A percentile compares a stretch with the other conserved stretches of the same genome.
Conservation (phyloP, 1,284 basidiomycete species). For the Phylloboletellus chloephorus region DNA sequence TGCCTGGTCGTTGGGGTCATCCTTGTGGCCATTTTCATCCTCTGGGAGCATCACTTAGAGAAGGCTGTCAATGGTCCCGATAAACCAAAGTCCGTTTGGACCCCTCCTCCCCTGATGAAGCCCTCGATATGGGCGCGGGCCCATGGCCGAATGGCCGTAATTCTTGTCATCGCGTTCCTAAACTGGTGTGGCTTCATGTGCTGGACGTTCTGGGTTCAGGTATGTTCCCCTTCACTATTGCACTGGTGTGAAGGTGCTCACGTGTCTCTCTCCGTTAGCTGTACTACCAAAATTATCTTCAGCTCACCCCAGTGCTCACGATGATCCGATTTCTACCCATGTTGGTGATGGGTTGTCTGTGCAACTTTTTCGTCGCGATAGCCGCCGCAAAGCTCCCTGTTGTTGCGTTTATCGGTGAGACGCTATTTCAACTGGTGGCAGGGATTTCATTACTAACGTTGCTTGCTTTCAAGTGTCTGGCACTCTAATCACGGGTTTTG, state of each 20-base stretch:
- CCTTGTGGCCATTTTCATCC: conserved; percentile 48
- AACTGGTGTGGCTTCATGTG: conserved; percentile 55
- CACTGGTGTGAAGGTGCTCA: conserved; percentile 7
- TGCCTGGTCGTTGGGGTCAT: conserved; percentile 54
- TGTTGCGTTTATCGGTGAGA: conserved; percentile 51
- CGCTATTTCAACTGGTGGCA: neutral
- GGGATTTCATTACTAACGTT: conserved; percentile 1
- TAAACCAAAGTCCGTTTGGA: conserved; percentile 32
- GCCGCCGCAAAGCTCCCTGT: conserved; percentile 54
- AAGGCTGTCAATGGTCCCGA: conserved; percentile 19
- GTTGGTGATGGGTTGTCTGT: conserved; percentile 62
- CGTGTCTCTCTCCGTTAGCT: conserved; percentile 33
- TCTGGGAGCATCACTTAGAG: conserved; percentile 59
- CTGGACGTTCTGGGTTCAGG: conserved; percentile 49
- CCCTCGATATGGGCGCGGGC: conserved; percentile 57
- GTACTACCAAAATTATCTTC: conserved; percentile 63
- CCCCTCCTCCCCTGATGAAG: conserved; percentile 58
- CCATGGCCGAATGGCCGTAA: conserved; percentile 53
- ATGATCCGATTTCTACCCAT: conserved; percentile 79
- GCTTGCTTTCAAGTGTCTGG: conserved; percentile 39
- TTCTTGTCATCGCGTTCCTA: conserved; percentile 57
- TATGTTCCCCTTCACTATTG: conserved; percentile 17
- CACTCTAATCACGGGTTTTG: conserved; percentile 56
- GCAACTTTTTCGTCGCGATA: conserved; percentile 65
- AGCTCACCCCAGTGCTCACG: conserved; percentile 54